phyloP scores from a whole-genome alignment of 2,329 filamentous ascomycete genomes.

The Paraphaeosphaeria sporulosa region DNA sequence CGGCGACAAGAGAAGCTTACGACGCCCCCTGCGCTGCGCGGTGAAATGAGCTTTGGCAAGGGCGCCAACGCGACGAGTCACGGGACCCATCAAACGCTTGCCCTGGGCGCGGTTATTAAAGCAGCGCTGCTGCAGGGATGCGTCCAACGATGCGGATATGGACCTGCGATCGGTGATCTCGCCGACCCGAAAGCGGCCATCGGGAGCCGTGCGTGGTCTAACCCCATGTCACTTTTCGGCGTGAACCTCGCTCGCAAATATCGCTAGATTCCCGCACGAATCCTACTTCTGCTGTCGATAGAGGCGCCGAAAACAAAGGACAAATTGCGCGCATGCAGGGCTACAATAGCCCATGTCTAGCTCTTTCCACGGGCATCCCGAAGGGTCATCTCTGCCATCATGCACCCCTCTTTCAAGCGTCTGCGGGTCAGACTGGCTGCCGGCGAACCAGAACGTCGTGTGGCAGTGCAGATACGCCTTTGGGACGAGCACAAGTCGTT shows the following conservation, averaged over 20 bases:
- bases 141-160: conserved; percentile 15
- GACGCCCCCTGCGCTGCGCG: background rate
- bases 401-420: conserved; percentile 1
- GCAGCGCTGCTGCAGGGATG: conserved; percentile 3
- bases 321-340: background rate
- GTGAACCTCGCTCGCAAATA: background rate
- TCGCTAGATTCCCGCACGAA: too few relatives aligned
- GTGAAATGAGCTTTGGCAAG: conserved; percentile 9
- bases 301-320: background rate
- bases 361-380: conserved; percentile 3
- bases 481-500: background rate
- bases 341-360: background rate
- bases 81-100: conserved; percentile 13
- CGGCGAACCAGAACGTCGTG: conserved; percentile 17
- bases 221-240: background rate
- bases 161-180: conserved; percentile 16
- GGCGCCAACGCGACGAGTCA: conserved; percentile 7
- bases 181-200: conserved; percentile 6
- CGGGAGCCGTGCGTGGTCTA: background rate
- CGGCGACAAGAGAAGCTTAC: conserved; percentile 11
- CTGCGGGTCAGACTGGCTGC: conserved; percentile 10
- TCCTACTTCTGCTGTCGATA: too few relatives aligned
- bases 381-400: background rate
- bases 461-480: conserved; percentile 19
- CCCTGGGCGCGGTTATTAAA: conserved; percentile 9